phyloP scores from a whole-genome alignment of 768 basidiomycete species.

The Tylopilus sp. region DNA sequence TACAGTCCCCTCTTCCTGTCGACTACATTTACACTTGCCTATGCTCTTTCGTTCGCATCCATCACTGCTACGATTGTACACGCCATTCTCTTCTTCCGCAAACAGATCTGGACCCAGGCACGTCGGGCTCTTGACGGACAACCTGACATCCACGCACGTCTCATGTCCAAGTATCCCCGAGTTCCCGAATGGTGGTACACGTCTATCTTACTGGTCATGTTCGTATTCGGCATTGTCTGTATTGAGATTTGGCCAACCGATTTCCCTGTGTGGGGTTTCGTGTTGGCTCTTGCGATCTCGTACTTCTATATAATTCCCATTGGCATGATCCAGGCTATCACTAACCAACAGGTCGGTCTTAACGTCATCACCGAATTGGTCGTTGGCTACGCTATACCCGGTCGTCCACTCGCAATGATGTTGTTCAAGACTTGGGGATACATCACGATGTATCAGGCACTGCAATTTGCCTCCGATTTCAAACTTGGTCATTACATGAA shows the following conservation, averaged over 20 bases:
- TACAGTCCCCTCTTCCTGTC: constrained; percentile 42
- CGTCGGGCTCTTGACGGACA: constrained; percentile 49
- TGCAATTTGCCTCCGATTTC: constrained; percentile 70
- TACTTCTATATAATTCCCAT: constrained; percentile 73
- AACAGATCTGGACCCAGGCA: constrained; percentile 53
- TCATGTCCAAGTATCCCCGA: constrained; percentile 55
- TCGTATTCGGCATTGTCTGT: constrained; percentile 58
- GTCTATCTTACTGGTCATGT: constrained; percentile 42
- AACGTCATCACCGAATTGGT: constrained; percentile 74
- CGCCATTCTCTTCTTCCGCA: constrained; percentile 51
- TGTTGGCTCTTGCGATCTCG: constrained; percentile 41
- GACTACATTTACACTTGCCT: constrained; percentile 54
- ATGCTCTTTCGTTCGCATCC: constrained; percentile 43
- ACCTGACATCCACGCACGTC: constrained; percentile 57
- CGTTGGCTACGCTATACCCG: constrained; percentile 62
- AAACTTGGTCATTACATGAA: constrained; percentile 70
- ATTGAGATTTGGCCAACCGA: constrained; percentile 64
- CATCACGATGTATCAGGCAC: constrained; percentile 48
- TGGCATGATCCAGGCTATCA: constrained; percentile 75
- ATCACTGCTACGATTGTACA: constrained; percentile 42
- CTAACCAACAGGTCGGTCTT: constrained; percentile 70
- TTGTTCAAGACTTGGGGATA: constrained; percentile 85
- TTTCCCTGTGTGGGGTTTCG: constrained; percentile 42
- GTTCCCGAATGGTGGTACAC: constrained; percentile 65
- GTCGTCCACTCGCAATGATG: constrained; percentile 79